These are phyloP conservation scores for Podospora pseudoanserina DNA, from an alignment of 495 filamentous ascomycete genomes.

Conservation along the genomic window DNA sequence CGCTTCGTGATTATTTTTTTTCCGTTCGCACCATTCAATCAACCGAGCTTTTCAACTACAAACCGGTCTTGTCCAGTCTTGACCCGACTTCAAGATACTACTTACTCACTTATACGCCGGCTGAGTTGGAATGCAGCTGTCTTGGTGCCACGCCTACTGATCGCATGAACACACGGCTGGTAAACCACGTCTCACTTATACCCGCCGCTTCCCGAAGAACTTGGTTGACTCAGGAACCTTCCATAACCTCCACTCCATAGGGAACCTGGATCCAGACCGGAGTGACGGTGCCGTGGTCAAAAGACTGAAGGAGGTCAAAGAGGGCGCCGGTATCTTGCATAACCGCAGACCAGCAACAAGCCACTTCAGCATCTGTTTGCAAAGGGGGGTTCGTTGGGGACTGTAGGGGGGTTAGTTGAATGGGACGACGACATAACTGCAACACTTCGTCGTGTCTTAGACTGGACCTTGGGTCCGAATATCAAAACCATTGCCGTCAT, in stretches of 20 bases:
- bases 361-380: background rate
- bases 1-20: background rate
- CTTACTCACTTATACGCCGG: constrained; percentile 11
- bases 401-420: background rate
- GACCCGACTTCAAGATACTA: background rate
- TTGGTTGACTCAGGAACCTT: constrained; percentile 5
- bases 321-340: background rate
- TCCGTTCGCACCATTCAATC: background rate
- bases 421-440: constrained; percentile 1
- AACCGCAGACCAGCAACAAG: background rate
- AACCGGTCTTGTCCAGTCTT: background rate
- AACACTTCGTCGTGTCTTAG: background rate
- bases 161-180: constrained; percentile 30
- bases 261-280: background rate
- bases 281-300: constrained; percentile 2
- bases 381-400: background rate
- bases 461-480: constrained; percentile 2
- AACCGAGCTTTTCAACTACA: constrained; percentile 5
- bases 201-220: constrained; percentile 7
- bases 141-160: constrained; percentile 8
- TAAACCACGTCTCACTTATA: constrained; percentile 27
- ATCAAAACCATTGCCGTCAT: constrained; percentile 24
- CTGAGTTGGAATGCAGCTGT: constrained; percentile 15
- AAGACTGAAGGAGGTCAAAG: background rate
- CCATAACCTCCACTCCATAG: constrained; percentile 2